Evolutionary conservation across 225 moss, liverwort and hornwort species (phyloP).

Genomic region (Antitrichia curtipendula): DNA sequence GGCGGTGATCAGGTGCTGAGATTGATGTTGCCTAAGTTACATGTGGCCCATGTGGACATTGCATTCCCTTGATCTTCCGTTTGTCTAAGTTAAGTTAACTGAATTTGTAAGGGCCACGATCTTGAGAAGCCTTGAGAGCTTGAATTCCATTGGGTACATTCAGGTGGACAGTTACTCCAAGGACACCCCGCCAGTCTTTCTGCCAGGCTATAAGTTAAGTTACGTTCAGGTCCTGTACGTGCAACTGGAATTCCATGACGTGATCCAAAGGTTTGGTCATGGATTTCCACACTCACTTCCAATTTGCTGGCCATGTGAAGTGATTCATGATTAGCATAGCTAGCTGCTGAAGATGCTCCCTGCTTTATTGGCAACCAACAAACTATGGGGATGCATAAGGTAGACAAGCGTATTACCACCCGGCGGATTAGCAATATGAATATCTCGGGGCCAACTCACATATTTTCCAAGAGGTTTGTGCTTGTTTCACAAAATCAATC

Average conservation of each 20-base stretch:
- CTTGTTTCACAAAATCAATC: too few relatives aligned
- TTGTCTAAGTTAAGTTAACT: not conserved
- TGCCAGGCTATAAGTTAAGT: not conserved
- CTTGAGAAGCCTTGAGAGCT: not conserved
- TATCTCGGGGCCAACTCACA: too few relatives aligned
- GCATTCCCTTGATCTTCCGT: not conserved
- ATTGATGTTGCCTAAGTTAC: not conserved
- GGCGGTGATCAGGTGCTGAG: not conserved
- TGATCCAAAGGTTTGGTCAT: not conserved
- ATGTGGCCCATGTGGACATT: not conserved
- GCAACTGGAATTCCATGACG: not conserved
- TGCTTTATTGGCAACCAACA: too few relatives aligned
- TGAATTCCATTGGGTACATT: not conserved
- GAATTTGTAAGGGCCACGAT: not conserved
- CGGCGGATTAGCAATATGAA: too few relatives aligned
- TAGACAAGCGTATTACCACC: too few relatives aligned
- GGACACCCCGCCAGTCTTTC: not conserved
- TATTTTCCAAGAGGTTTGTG: too few relatives aligned
- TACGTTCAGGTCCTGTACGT: not conserved
- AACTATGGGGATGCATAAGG: too few relatives aligned
- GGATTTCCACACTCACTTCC: not conserved
- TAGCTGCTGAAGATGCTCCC: too few relatives aligned
- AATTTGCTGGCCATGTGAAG: not conserved
- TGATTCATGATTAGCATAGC: not conserved
- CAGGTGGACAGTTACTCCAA: not conserved